Percentiles rank a stretch among this genome's conserved stretches.
These are phyloP conservation scores for Phanerodontia chrysosporium DNA, from an alignment of 768 basidiomycete genomes.

Conservation along the genomic window DNA sequence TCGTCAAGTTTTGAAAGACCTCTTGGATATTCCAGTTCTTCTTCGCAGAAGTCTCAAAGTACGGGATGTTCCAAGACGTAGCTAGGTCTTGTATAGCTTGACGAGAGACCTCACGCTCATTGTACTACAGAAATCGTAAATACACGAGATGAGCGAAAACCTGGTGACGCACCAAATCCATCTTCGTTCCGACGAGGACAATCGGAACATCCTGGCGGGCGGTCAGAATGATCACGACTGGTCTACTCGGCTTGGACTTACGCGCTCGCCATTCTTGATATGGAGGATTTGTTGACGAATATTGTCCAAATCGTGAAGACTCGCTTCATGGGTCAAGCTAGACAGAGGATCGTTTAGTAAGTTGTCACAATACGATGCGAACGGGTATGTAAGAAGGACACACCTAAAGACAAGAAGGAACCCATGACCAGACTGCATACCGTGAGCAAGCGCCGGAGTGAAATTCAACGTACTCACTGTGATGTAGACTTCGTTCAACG, in stretches of 20 bases:
- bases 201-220: conserved; percentile 59
- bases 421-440: conserved; percentile 57
- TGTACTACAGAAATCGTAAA: conserved; percentile 25
- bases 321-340: conserved; percentile 80
- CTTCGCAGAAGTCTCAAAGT: conserved; percentile 89
- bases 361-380: neutral
- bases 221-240: neutral
- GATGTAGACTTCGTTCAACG: conserved; percentile 78
- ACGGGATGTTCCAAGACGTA: conserved; percentile 63
- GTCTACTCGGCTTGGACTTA: conserved; percentile 21
- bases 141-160: neutral
- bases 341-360: neutral
- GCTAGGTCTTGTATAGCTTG: conserved; percentile 61
- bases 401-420: conserved; percentile 84
- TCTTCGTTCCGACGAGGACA: conserved; percentile 82
- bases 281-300: conserved; percentile 79
- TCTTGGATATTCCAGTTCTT: conserved; percentile 76
- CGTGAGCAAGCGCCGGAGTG: conserved; percentile 3
- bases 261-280: conserved; percentile 67
- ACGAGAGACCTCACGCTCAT: conserved; percentile 74
- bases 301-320: conserved; percentile 73
- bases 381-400: neutral
- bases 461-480: conserved; percentile 42
- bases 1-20: conserved; percentile 73
- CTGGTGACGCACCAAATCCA: conserved; percentile 57